Evolutionary conservation across 2,329 filamentous ascomycete species (phyloP).

Genomic region (Clarireedia homoeocarpa): DNA sequence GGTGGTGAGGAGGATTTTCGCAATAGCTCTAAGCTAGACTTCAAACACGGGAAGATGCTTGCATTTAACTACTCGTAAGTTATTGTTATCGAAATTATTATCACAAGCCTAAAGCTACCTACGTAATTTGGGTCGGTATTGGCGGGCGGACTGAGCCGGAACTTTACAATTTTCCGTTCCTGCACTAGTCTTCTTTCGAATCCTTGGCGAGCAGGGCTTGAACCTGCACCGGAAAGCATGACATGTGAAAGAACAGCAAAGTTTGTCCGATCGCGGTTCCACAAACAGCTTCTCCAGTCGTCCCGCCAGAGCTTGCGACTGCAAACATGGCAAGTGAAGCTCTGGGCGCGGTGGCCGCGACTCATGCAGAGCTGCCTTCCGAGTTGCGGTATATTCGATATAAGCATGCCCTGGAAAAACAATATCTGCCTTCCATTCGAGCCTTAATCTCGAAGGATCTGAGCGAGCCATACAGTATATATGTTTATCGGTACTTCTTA

Average conservation of each 20-base stretch:
- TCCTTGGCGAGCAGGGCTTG: not conserved
- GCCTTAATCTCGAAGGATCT: constrained; percentile 92
- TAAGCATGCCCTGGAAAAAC: constrained; percentile 49
- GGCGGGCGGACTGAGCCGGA: not conserved
- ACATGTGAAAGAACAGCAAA: not conserved
- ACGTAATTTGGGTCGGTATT: not conserved
- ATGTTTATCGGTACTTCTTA: constrained; percentile 96
- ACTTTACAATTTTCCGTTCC: not conserved
- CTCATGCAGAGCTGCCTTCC: constrained; percentile 29
- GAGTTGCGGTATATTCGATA: constrained; percentile 55
- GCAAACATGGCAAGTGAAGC: constrained; percentile 10
- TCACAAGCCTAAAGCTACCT: no score
- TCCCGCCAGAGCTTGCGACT: not conserved
- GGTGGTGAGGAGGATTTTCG: not conserved
- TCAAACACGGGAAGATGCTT: no score
- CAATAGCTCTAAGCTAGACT: not conserved
- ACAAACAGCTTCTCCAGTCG: not conserved
- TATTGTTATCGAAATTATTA: no score
- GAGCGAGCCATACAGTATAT: constrained; percentile 98
- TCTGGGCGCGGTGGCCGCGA: not conserved
- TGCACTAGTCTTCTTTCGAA: not conserved
- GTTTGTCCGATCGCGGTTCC: not conserved
- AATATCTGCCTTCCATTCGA: constrained; percentile 77
- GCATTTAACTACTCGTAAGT: no score
- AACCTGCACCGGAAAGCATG: not conserved